Base-by-base conservation (phyloP, 139 green algal species). In the Chlamydomonas applanata region DNA sequence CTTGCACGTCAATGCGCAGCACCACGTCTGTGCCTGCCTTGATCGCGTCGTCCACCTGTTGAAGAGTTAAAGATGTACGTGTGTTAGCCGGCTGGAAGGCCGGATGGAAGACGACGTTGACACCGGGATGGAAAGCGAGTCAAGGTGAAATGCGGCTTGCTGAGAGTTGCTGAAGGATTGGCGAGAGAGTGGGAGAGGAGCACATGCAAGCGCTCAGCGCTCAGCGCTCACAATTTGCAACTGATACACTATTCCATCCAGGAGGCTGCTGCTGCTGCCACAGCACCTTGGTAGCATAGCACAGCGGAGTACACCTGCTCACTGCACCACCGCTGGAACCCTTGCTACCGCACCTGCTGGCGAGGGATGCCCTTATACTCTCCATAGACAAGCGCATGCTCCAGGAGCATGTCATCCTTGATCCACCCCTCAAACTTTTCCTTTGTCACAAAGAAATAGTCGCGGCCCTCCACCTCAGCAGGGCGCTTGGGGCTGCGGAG, bases 351-450 rank as follows among this genome's bases (percentile, higher is more conserved):
- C 46, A 86, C 87, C 82, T 95, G 89, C 56, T 86, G 46, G 22
- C 87, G 82, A 4, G 92, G 93, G 53, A 98, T 96, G 78, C 94
- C 94, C 82, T 98, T 98, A 84, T 97, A 98, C 32, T 99, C 93
- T 25, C 95, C 95, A 72, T 99, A 99, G 69, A 99, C 95, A 14
- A 96, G 13, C 2, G 95, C 95, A 74, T 98, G 88, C 90, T 99
- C 95, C 56, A 98, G 83, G 72, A 99, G 89, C 83, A 93, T 75
- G 2, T 79, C 88, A 1, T 81, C 61, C 0, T 64, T 59, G 1
- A 97, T 95, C 94, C 97, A 97, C 24, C 80, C 24, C 75, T 97
- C 90, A 88, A 99, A 99, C 53, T 88, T 60, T 20, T 90, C 81
- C 36, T 82, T 88, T 40, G 29, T 84, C 2, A 98, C 89, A 75